Conservation (phyloP, 306 rosid genomes). For the Quercus cerris region DNA sequence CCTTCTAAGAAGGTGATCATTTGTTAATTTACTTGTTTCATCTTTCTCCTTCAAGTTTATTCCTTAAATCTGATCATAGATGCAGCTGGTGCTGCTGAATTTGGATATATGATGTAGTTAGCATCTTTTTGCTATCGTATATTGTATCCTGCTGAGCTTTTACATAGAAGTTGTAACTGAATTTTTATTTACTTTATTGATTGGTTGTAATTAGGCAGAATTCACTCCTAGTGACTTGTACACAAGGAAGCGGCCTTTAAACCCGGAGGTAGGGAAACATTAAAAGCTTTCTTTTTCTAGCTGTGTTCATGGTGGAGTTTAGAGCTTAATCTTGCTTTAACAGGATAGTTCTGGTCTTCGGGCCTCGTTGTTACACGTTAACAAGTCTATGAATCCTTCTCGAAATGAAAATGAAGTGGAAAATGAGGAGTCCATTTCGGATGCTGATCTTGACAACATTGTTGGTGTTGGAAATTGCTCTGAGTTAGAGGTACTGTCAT, state of each 20-base stretch:
- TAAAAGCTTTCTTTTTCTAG: conserved; percentile 1
- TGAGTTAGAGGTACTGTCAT: conserved; percentile 73
- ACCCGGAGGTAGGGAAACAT: conserved; percentile 42
- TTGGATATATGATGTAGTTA: not conserved
- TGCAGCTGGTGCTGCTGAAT: not conserved
- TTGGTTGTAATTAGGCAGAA: conserved; percentile 60
- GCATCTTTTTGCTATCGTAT: conserved; percentile 7
- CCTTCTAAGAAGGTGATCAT: conserved; percentile 73
- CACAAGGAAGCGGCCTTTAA: conserved; percentile 72
- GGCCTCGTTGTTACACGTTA: conserved; percentile 29
- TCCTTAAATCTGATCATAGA: not conserved
- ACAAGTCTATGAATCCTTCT: conserved; percentile 49
- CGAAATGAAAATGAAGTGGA: conserved; percentile 52
- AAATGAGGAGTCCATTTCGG: conserved; percentile 63
- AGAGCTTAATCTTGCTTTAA: conserved; percentile 22
- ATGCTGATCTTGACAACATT: conserved; percentile 71
- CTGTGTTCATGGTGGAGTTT: conserved; percentile 8
- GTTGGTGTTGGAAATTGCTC: conserved; percentile 77
- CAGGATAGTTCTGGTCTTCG: conserved; percentile 47
- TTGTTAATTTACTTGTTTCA: not conserved
- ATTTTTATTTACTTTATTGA: conserved; percentile 12
- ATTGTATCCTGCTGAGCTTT: conserved; percentile 11
- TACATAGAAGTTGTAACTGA: conserved; percentile 8
- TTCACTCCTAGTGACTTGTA: conserved; percentile 76
- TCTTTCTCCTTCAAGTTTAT: not conserved